A percentile compares a stretch with the other conserved stretches of the same genome.
Conservation (phyloP, 495 filamentous ascomycete genomes). For the Entonaema liquescens region DNA sequence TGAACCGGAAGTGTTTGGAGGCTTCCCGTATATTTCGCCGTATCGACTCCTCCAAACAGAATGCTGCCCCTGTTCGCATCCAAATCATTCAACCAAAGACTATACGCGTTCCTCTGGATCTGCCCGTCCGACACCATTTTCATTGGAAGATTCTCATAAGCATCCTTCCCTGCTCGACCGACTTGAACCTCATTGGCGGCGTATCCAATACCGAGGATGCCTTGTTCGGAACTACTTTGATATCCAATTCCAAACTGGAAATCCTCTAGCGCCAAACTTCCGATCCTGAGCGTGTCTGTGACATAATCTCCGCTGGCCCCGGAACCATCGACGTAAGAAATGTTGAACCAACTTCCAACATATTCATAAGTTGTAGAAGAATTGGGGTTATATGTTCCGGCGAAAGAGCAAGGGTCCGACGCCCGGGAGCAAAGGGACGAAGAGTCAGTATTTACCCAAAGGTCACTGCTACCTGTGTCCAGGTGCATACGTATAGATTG, state of each 20-base stretch:
- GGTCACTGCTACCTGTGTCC: conserved; percentile 88
- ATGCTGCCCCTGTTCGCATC: conserved; percentile 79
- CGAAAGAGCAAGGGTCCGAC: conserved; percentile 59
- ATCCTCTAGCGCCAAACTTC: conserved; percentile 63
- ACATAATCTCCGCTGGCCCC: conserved; percentile 85
- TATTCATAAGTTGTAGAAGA: conserved; percentile 82
- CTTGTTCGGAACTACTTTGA: conserved; percentile 72
- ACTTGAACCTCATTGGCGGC: conserved; percentile 81
- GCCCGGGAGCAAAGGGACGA: conserved; percentile 66
- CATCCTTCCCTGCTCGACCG: conserved; percentile 60
- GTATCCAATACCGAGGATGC: conserved; percentile 95
- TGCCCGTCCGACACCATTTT: conserved; percentile 73
- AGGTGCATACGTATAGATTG: conserved; percentile 72
- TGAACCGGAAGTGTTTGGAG: conserved; percentile 82
- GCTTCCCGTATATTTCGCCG: conserved; percentile 74
- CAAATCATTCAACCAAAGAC: conserved; percentile 87
- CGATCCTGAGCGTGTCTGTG: conserved; percentile 78
- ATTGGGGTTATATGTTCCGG: conserved; percentile 77
- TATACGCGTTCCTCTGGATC: conserved; percentile 86
- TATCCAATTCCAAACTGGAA: conserved; percentile 93
- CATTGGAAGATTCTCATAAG: conserved; percentile 83
- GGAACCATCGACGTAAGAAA: conserved; percentile 88
- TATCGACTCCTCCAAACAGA: conserved; percentile 92
- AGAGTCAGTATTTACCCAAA: conserved; percentile 80
- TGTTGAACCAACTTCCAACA: conserved; percentile 83